Percentiles rank a stretch among this genome's conserved stretches.
phyloP scores from a whole-genome alignment of 495 filamentous ascomycete species.

The Ramalina peruviana region DNA sequence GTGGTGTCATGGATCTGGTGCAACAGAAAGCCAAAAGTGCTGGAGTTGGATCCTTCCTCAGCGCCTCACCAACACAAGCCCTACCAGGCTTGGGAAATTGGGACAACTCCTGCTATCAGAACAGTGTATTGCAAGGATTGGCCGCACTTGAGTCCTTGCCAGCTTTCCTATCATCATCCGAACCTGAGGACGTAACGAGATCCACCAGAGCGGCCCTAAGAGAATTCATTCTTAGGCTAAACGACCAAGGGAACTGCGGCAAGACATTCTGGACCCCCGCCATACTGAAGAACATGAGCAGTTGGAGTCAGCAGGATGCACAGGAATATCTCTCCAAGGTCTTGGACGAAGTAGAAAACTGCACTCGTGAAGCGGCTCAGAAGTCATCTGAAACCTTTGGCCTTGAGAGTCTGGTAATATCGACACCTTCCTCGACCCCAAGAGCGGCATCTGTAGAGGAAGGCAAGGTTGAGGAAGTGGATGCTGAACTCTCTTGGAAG shows the following conservation, averaged over 20 bases:
- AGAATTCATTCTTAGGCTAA: slow-evolving; percentile 51
- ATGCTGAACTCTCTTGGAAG: not conserved
- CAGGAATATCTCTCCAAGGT: slow-evolving; percentile 95
- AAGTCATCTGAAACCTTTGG: slow-evolving; percentile 29
- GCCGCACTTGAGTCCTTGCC: slow-evolving; percentile 57
- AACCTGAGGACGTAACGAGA: slow-evolving; percentile 29
- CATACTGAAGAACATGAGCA: slow-evolving; percentile 73
- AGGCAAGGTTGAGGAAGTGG: no score
- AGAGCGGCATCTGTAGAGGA: not conserved
- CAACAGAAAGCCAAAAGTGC: slow-evolving; percentile 30
- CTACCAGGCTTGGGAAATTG: slow-evolving; percentile 79
- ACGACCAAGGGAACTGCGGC: slow-evolving; percentile 51
- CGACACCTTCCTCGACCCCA: not conserved
- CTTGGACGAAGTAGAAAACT: slow-evolving; percentile 73
- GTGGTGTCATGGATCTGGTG: slow-evolving; percentile 36
- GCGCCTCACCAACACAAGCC: slow-evolving; percentile 25
- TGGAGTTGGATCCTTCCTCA: slow-evolving; percentile 27
- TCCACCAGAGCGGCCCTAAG: slow-evolving; percentile 43
- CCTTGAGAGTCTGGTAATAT: slow-evolving; percentile 15
- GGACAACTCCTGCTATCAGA: slow-evolving; percentile 95
- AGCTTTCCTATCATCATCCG: slow-evolving; percentile 32
- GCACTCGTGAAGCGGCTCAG: slow-evolving; percentile 39
- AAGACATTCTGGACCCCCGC: slow-evolving; percentile 62
- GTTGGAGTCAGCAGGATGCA: slow-evolving; percentile 93
- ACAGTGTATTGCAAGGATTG: slow-evolving; percentile 81